Evolutionary conservation across 306 rosid genomes (phyloP).

Genomic region (Parietaria judaica): DNA sequence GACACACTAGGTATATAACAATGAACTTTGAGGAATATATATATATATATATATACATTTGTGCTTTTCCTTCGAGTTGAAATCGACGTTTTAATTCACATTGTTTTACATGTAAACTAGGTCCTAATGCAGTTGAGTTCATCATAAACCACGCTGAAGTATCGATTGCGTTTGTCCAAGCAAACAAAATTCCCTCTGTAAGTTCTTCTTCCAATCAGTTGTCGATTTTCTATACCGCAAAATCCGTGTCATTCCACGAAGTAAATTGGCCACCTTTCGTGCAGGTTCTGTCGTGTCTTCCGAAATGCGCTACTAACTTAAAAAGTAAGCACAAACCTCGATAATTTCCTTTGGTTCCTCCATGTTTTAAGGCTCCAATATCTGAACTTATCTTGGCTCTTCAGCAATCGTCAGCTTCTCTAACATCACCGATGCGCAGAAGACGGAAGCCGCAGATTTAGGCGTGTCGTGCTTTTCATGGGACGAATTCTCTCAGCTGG

Average conservation of each 20-base stretch:
- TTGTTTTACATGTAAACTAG: slow-evolving; percentile 34
- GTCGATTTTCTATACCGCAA: neutral
- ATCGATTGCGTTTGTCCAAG: slow-evolving; percentile 82
- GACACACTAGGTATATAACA: slow-evolving; percentile 65
- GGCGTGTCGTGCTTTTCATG: slow-evolving; percentile 77
- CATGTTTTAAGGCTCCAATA: slow-evolving; percentile 3
- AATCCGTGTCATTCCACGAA: neutral
- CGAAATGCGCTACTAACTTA: slow-evolving; percentile 48
- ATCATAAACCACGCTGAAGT: slow-evolving; percentile 86
- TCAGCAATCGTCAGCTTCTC: slow-evolving; percentile 82
- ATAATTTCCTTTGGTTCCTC: slow-evolving; percentile 7
- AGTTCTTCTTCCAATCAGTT: slow-evolving; percentile 27
- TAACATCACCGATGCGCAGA: slow-evolving; percentile 49
- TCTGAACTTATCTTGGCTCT: slow-evolving; percentile 14
- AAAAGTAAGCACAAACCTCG: slow-evolving; percentile 47
- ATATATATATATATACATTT: neutral
- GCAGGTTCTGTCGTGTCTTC: slow-evolving; percentile 84
- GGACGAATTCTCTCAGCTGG: slow-evolving; percentile 76
- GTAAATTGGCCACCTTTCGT: slow-evolving; percentile 17
- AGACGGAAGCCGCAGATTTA: slow-evolving; percentile 69
- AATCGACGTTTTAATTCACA: neutral
- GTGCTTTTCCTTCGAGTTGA: neutral
- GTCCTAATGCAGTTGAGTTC: slow-evolving; percentile 89
- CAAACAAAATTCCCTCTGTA: slow-evolving; percentile 75
- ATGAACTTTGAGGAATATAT: neutral